Evolutionary conservation across 306 rosid species (phyloP), one percentile per base, ranked within the genome.

Genomic region (Corylus americana): DNA sequence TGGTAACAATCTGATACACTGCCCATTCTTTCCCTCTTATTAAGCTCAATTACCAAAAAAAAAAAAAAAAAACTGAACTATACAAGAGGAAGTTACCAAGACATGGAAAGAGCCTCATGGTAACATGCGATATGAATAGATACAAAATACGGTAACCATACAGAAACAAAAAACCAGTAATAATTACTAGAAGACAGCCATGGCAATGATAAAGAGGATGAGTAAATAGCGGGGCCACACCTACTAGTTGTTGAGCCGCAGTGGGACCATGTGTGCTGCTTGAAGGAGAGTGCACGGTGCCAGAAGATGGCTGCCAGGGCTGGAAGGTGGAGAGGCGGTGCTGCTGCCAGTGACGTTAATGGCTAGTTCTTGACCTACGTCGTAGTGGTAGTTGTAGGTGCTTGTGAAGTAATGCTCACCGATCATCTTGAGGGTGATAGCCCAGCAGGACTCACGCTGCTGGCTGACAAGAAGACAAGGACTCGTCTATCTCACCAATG

Each of bases 401-500:
- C 91, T 84, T 8, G 90, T 88, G 85, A 77, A 88, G 83, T 70
- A 90, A 77, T 90, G 73, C 25, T 86, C 87, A 2, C 90, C 91
- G 35, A 3, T 31, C 35, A 31, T 31, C 35, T 31, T 31, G 35
- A 31, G 35, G 35, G 35, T 31, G 35, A 31, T 31, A 31, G 35
- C 35, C 35, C 35, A 31, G 51, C 11, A 39, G 12, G 51, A 67
- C 72, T 67, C 72, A 42, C 8, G 31, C 51, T 39, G 39, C 72
- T 7, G 51, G 17, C 12, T 67, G 12, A 39, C 72, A 74, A 44
- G 88, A 85, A 37, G 85, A 83, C 55, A 92, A 83, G 75, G 87
- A 87, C 75, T 88, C 79, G 68, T 89, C 89, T 55, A 95, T 92
- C 81, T 88, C 94, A 4, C 70, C 74, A 80, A 92, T 78, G 47